These are phyloP conservation scores for Ganoderma sp. DNA, from an alignment of 1,284 basidiomycete genomes.

Conservation along the genomic window DNA sequence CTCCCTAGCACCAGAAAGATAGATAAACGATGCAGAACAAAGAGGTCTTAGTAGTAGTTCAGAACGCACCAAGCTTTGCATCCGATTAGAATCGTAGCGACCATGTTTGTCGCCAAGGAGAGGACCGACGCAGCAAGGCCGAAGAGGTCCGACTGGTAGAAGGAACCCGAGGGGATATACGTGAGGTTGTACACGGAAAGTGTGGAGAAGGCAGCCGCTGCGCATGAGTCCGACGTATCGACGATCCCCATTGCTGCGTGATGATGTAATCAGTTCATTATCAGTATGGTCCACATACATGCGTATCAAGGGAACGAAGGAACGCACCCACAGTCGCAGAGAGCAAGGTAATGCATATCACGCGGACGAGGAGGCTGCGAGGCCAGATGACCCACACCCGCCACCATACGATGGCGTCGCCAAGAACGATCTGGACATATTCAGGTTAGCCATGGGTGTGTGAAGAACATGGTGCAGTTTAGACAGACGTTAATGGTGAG, in stretches of 20 bases:
- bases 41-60: no score
- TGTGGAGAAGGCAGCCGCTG: not conserved
- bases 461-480: no score
- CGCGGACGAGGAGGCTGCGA: constrained; percentile 2
- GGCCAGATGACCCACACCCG: constrained; percentile 16
- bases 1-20: not conserved
- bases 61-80: not conserved
- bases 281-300: not conserved
- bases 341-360: constrained; percentile 3
- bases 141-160: not conserved
- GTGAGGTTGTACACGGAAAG: not conserved
- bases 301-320: not conserved
- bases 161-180: not conserved
- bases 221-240: not conserved
- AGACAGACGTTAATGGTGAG: not conserved
- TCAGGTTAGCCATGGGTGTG: not conserved
- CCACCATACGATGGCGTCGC: constrained; percentile 15
- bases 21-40: not conserved
- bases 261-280: not conserved
- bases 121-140: not conserved
- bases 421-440: not conserved
- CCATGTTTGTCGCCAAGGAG: not conserved
- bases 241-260: not conserved
- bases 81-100: not conserved
- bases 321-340: constrained; percentile 12